These are phyloP conservation scores for Dothistroma pini DNA, from an alignment of 2,329 filamentous ascomycete species.

Conservation along the genomic window DNA sequence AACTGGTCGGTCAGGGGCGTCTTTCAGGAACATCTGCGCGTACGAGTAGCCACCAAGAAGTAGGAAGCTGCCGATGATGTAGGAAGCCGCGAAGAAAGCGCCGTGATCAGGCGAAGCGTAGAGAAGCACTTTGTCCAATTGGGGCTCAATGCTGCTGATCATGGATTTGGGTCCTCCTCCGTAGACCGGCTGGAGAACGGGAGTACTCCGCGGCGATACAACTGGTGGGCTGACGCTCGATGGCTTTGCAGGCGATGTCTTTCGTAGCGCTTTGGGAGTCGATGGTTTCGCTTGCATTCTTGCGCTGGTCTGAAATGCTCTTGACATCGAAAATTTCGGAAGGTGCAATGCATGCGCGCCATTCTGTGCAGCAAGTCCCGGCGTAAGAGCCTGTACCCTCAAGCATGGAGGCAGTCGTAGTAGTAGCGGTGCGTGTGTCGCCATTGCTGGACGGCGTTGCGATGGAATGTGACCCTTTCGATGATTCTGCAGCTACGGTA, in stretches of 20 bases:
- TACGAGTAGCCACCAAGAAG: slow-evolving; percentile 17
- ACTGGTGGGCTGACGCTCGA: background rate
- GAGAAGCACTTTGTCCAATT: slow-evolving; percentile 20
- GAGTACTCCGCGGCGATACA: background rate
- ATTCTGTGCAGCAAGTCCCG: background rate
- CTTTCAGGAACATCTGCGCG: slow-evolving; percentile 18
- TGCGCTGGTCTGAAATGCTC: background rate
- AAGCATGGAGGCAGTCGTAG: slow-evolving; percentile 24
- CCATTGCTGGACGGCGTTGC: slow-evolving; percentile 11
- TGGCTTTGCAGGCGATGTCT: background rate
- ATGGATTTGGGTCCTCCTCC: background rate
- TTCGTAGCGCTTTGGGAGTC: background rate
- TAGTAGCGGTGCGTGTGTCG: slow-evolving; percentile 13
- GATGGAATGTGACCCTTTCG: background rate
- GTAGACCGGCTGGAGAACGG: background rate
- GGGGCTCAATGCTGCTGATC: slow-evolving; percentile 7
- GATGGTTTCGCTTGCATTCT: background rate
- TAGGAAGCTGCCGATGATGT: slow-evolving; percentile 18
- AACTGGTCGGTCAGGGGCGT: slow-evolving; percentile 3
- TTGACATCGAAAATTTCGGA: background rate
- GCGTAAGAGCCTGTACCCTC: slow-evolving; percentile 18
- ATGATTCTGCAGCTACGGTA: too few species aligned
- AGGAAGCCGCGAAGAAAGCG: slow-evolving; percentile 22
- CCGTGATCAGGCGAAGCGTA: slow-evolving; percentile 26
- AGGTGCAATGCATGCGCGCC: background rate